Base-by-base conservation (phyloP, 2,329 filamentous ascomycete species). In the Ascomycota sp. region DNA sequence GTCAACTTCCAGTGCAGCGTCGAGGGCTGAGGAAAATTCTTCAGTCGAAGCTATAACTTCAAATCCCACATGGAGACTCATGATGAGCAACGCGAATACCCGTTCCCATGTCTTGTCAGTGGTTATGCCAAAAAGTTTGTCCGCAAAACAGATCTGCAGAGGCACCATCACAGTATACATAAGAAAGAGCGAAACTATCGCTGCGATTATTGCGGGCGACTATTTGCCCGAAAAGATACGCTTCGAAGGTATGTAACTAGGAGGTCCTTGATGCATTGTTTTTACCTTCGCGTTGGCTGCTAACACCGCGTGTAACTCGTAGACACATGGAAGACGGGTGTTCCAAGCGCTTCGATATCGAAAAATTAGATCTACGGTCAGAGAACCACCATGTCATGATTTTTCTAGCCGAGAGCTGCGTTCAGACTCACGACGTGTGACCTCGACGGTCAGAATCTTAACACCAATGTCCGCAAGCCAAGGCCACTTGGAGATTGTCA, bases 31-130 rank as follows among this genome's bases (percentile, higher is more conserved):
- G 73, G 75, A 6, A 80, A 76, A 48, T 65, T 75, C 11, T 92
- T 92, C 47, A 80, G 79, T 38, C 63, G 83, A 36, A 75, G 70
- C 42, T 91, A 86, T 56, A 92, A 92, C 52, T 81, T 75, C 55
- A 83, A 79, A 44, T 77, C 81, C 20, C 83, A 92, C 48, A 65
- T 85, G 63, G 75, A 85, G 44, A 85, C 74, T 1, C 83, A 93
- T 45, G 72, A 89, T 44, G 71, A 79, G 10, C 64, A 68, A 34
- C 64, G 76, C 33, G 68, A 69, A 41, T 79, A 78, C 42, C 71
- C 74, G 0, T 76, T 81, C 43, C 60, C 63, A 2, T 92, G 83
- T 50, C 56, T 56, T 2, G 55, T 70, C 20, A 50, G 61, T 3
- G 65, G 63, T 30, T 93, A 83, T 52, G 62, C 55, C 39, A 81